Percentiles rank a stretch among this genome's conserved stretches.
These are phyloP conservation scores for Eimeria sp. DNA, from an alignment of 169 alveolate genomes.

Conservation along the genomic window DNA sequence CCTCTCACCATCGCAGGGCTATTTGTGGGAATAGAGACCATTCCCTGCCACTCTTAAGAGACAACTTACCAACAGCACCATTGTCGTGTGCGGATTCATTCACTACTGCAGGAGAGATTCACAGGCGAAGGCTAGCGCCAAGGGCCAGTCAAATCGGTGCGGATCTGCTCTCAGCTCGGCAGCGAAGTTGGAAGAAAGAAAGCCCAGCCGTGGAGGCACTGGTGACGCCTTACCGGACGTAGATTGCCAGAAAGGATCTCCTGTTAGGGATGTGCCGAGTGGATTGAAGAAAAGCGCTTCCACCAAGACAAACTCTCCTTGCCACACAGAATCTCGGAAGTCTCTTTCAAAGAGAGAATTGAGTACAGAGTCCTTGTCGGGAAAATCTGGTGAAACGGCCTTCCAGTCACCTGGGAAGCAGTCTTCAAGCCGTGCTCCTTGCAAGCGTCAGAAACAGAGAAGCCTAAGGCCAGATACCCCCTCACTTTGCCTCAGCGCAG, in stretches of 20 bases:
- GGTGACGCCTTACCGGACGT: background rate
- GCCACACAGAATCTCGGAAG: background rate
- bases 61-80: background rate
- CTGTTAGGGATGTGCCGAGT: background rate
- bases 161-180: background rate
- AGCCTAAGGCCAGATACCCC: constrained; percentile 1
- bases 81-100: background rate
- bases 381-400: background rate
- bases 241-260: background rate
- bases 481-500: background rate
- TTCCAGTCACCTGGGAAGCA: background rate
- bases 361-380: background rate
- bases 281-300: constrained; percentile 13
- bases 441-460: constrained; percentile 37
- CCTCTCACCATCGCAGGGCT: background rate
- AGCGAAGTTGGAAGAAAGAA: background rate
- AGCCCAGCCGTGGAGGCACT: background rate
- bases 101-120: constrained; percentile 23
- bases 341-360: background rate
- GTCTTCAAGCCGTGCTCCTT: background rate
- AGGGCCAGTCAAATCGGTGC: background rate
- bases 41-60: background rate
- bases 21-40: background rate
- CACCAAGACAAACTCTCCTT: background rate
- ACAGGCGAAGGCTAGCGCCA: constrained; percentile 18